These are phyloP conservation scores for Camellia sinensis DNA, from an alignment of 148 eudicot genomes.

Conservation along the genomic window DNA sequence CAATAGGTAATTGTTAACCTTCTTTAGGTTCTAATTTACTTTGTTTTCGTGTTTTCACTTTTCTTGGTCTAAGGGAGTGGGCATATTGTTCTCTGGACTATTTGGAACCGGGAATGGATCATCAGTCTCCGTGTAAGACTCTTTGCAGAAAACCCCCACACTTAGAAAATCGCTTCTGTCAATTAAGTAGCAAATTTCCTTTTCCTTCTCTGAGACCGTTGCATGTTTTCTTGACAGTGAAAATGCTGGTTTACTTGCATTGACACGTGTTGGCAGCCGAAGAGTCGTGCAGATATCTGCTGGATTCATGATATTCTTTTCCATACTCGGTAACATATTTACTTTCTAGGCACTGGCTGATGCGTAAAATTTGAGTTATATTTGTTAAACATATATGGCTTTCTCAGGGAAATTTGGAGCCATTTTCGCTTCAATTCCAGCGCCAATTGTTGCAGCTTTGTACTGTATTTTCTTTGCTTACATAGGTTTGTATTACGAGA, in stretches of 20 bases:
- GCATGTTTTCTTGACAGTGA: conserved; percentile 44
- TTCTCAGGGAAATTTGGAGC: conserved; percentile 90
- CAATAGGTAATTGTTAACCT: not conserved
- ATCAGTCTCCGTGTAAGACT: conserved; percentile 81
- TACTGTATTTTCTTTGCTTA: conserved; percentile 93
- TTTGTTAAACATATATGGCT: not conserved
- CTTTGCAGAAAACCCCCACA: not conserved
- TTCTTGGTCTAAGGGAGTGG: conserved; percentile 59
- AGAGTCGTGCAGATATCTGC: conserved; percentile 90
- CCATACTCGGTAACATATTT: conserved; percentile 67
- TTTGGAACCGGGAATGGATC: conserved; percentile 91
- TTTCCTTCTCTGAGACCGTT: not conserved
- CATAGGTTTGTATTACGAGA: conserved; percentile 55
- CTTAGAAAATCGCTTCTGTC: not conserved
- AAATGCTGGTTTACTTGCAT: conserved; percentile 87
- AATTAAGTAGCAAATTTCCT: not conserved
- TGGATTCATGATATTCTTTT: conserved; percentile 92
- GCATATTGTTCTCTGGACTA: conserved; percentile 77
- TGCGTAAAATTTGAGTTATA: not conserved
- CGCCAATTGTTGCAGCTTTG: conserved; percentile 52
- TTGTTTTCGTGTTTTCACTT: not conserved
- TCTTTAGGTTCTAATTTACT: not conserved
- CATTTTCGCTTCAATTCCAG: conserved; percentile 68
- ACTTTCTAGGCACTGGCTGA: not conserved
- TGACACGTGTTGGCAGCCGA: conserved; percentile 93